These are phyloP conservation scores for Melocanna baccifera DNA, from an alignment of 176 grass and related monocot genomes.

Conservation along the genomic window DNA sequence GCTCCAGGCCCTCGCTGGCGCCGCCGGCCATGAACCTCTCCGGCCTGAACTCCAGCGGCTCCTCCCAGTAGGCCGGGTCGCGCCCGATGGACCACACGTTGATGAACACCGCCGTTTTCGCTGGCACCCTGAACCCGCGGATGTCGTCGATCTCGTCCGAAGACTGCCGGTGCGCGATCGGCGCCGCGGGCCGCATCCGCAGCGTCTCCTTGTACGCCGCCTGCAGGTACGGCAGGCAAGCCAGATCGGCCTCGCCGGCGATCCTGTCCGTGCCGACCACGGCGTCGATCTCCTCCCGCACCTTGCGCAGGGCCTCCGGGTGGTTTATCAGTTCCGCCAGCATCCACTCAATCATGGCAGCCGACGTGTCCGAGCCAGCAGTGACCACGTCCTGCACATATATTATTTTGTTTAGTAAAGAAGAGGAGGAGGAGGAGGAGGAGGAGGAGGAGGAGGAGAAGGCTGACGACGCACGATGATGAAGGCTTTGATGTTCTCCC, in stretches of 20 bases:
- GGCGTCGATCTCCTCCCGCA: constrained; percentile 43
- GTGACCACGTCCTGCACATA: constrained; percentile 50
- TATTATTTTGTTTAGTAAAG: no score
- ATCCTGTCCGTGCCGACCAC: constrained; percentile 33
- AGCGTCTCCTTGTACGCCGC: constrained; percentile 57
- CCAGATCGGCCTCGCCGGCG: constrained; percentile 46
- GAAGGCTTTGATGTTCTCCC: constrained; percentile 79
- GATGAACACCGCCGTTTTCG: constrained; percentile 48
- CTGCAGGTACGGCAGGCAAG: constrained; percentile 50
- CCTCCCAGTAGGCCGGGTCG: constrained; percentile 46
- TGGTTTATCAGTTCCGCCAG: constrained; percentile 55
- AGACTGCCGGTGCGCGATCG: constrained; percentile 45
- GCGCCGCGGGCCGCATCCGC: constrained; percentile 45
- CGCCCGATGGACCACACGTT: constrained; percentile 64
- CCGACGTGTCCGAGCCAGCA: constrained; percentile 50
- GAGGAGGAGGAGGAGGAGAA: no score
- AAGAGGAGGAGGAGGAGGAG: no score
- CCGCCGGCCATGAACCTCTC: constrained; percentile 48
- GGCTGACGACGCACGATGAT: constrained; percentile 17
- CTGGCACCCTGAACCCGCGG: constrained; percentile 45
- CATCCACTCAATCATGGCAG: constrained; percentile 59
- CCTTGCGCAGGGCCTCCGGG: constrained; percentile 5
- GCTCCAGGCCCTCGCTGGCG: constrained; percentile 33
- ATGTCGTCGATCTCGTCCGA: constrained; percentile 21
- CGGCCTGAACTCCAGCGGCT: constrained; percentile 48